Conservation (phyloP, 352 stramenopile species). For the Phytophthora pseudosyringae region DNA sequence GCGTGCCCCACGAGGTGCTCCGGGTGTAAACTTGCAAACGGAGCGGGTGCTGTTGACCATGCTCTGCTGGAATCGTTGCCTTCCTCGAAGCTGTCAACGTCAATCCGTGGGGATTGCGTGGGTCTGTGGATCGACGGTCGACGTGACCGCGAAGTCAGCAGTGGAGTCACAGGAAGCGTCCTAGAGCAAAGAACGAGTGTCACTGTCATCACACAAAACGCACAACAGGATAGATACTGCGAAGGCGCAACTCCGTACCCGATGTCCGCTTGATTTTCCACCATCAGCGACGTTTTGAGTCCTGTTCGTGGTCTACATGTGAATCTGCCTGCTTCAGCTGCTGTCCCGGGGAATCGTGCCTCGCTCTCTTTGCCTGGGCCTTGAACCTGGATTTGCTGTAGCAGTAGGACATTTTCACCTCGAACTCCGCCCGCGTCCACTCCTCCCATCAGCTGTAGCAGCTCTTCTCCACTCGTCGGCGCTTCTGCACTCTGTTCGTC, state of each 20-base stretch:
- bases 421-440: background rate
- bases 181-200: constrained; percentile 1
- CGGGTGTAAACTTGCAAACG: constrained; percentile 26
- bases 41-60: constrained; percentile 19
- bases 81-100: constrained; percentile 1
- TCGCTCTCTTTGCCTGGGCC: constrained; percentile 16
- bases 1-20: constrained; percentile 65
- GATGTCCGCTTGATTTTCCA: constrained; percentile 25
- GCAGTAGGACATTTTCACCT: background rate
- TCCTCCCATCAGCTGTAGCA: constrained; percentile 25
- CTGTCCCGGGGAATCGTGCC: constrained; percentile 1
- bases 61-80: constrained; percentile 18
- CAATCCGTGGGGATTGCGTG: constrained; percentile 1
- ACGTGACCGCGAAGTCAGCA: constrained; percentile 12
- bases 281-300: background rate
- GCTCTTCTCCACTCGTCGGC: constrained; percentile 2
- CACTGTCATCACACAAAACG: background rate
- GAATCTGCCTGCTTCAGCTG: background rate
- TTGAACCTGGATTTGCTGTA: constrained; percentile 2
- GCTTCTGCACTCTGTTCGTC: constrained; percentile 5
- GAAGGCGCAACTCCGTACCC: background rate
- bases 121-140: constrained; percentile 22
- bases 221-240: background rate
- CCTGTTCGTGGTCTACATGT: background rate
- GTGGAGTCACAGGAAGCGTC: background rate